Evolutionary conservation across 2,329 filamentous ascomycete genomes (phyloP), one percentile per base, ranked within the genome.

Genomic region (Exophiala sp.): DNA sequence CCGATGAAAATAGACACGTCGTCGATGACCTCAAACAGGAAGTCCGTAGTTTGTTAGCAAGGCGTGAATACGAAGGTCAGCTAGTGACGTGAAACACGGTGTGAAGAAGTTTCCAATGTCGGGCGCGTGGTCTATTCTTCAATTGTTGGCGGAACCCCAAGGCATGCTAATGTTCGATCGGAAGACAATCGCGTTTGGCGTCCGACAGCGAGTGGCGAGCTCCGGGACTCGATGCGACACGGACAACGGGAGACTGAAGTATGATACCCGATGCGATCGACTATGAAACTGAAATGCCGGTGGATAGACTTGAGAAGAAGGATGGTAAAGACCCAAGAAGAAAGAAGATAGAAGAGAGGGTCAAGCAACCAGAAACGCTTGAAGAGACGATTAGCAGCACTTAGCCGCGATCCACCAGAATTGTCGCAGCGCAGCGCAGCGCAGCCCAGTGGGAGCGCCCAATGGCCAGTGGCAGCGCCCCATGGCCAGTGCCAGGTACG

Each of bases 261-360:
- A 14, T 11, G 9, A n/a, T 30, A 23, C 19, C 29, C 29, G 30
- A 37, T 23, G 42, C 18, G 50, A 58, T 52, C 43, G 41, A 52
- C 18, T 21, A n/a, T n/a, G 13, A 10, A 13, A 21, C 6, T 19
- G 22, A 23, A n/a, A 21, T 19, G 42, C 14, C 16, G 42, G 3
- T 10, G 42, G 42, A 23, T 23, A 37, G 10, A 22, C 16, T 41
- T 32, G 38, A 48, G 41, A 58, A 51, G 52, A 58, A 58, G 43
- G 50, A 43, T 48, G 43, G 53, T 37, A 56, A 50, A 40, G 46
- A 23, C 54, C 32, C 40, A 46, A 40, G 56, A 51, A 54, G 58
- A 54, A 43, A 24, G 38, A 49, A 32, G 60, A 63, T 60, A 61
- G 50, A 43, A 53, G 46, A 50, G 51, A 44, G 46, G 43, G 11